phyloP scores from a whole-genome alignment of 768 basidiomycete species.

The Psilocybe azurescens region DNA sequence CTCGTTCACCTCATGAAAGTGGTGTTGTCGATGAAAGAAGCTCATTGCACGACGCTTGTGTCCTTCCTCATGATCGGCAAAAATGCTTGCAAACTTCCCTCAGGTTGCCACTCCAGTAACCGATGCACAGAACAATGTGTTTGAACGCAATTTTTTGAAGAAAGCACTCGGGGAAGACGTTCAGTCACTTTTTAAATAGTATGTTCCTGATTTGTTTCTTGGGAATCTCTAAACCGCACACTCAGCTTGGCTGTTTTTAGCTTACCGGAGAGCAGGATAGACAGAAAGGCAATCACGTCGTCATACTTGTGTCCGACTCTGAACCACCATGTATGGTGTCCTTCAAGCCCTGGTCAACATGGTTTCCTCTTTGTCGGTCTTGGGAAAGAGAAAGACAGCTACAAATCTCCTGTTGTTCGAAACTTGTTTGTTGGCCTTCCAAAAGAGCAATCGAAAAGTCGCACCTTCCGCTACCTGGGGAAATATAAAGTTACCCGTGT shows the following conservation, averaged over 20 bases:
- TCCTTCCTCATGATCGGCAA: slow-evolving; percentile 19
- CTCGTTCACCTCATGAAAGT: not conserved
- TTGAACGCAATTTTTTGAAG: slow-evolving; percentile 44
- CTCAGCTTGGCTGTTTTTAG: slow-evolving; percentile 9
- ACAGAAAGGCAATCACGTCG: slow-evolving; percentile 37
- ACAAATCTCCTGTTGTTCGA: slow-evolving; percentile 41
- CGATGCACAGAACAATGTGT: slow-evolving; percentile 31
- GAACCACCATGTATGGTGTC: slow-evolving; percentile 61
- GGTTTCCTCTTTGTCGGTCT: slow-evolving; percentile 64
- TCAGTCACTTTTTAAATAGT: slow-evolving; percentile 45
- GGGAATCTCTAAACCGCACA: not conserved
- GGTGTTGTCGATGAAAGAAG: slow-evolving; percentile 11
- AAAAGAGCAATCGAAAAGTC: slow-evolving; percentile 27
- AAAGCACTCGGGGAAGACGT: slow-evolving; percentile 42
- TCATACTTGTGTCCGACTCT: slow-evolving; percentile 56
- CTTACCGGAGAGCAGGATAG: slow-evolving; percentile 14
- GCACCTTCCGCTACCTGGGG: slow-evolving; percentile 52
- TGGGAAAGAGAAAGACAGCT: slow-evolving; percentile 48
- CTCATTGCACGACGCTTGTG: not conserved
- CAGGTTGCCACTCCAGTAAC: slow-evolving; percentile 14
- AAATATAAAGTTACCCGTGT: slow-evolving; percentile 49
- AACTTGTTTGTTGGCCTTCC: slow-evolving; percentile 52
- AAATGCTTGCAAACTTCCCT: slow-evolving; percentile 11
- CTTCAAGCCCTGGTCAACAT: slow-evolving; percentile 49
- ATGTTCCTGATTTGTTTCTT: slow-evolving; percentile 9